A percentile compares a stretch with the other conserved stretches of the same genome.
Conservation (phyloP, 805 yeast genomes). For the Kuraishia floccosa region DNA sequence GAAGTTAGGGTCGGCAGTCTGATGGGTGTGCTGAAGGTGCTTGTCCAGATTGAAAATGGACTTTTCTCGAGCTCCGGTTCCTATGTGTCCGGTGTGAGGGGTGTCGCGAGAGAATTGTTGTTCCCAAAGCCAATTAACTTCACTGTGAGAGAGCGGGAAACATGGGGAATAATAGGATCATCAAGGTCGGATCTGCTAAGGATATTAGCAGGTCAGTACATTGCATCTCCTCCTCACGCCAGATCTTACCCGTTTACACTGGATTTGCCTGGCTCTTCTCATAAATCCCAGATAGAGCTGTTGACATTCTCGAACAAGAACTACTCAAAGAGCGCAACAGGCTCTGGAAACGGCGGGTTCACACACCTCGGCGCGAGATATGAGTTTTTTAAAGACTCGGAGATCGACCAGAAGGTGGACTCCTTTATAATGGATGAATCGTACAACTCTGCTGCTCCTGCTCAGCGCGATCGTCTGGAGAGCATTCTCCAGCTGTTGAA, state of each 20-base stretch:
- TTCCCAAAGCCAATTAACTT: background rate
- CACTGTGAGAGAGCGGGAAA: background rate
- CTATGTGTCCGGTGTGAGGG: too few relatives aligned
- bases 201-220: conserved; percentile 40
- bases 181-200: conserved; percentile 42
- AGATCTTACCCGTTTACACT: conserved; percentile 45
- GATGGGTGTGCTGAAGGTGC: too few relatives aligned
- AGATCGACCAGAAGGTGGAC: conserved; percentile 61
- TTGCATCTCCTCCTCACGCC: conserved; percentile 39
- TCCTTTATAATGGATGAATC: conserved; percentile 49
- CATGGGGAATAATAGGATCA: conserved; percentile 10
- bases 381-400: conserved; percentile 71
- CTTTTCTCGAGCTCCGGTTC: too few relatives aligned
- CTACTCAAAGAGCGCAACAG: conserved; percentile 17
- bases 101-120: too few relatives aligned
- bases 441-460: conserved; percentile 24
- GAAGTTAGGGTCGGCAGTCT: too few relatives aligned
- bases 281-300: conserved; percentile 23
- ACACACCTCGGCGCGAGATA: conserved; percentile 85
- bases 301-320: conserved; percentile 23
- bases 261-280: conserved; percentile 29
- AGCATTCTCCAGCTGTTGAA: conserved; percentile 37
- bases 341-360: conserved; percentile 28
- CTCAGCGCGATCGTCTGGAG: conserved; percentile 24
- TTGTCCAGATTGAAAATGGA: too few relatives aligned